Base-by-base conservation (phyloP, 1,284 basidiomycete species). In the Phylloboletellus chloephorus region DNA sequence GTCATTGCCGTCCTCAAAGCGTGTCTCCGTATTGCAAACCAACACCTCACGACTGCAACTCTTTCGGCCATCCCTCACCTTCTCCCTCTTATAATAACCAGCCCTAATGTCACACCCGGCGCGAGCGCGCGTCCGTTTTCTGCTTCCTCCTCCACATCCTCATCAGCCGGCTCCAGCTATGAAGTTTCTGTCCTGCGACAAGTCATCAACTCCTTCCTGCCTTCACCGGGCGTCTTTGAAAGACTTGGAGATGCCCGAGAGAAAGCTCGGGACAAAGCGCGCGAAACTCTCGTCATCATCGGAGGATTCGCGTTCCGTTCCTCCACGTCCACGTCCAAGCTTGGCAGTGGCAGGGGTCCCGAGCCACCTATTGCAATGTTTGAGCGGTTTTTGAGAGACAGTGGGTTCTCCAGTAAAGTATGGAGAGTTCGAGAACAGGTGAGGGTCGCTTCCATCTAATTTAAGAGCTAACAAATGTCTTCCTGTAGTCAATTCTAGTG, bases 401-500 rank as follows among this genome's bases (percentile, higher is more conserved):
- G 60, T n/a, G 84, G 75, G n/a, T 66, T 83, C 44, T 72, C 66
- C 48, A 94, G 79, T 58, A 90, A 84, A 69, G 82, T 78, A 19
- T 88, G 78, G 79, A 80, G 79, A 66, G 82, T 92, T 41, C 71
- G 89, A 40, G 85, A 88, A 58, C 89, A 94, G 71, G 82, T 85
- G 54, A 55, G 78, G 62, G 28, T 22, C 34, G 15, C 28, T n/a
- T 34, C 41, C 15, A 29, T 37, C 11, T 20, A 9, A 13, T 30
- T 16, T 24, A 22, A 26, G n/a, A 6, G n/a, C 15, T 31, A 17
- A 26, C 36, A 16, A 17, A 39, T 29, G 29, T 39, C 13, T 48
- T 44, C 31, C 7, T 31, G 32, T 53, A 87, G 83, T 74, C 76
- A 22, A 74, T 88, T 30, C 59, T 83, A 31, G 72, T 75, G 10